phyloP scores from a whole-genome alignment of 305 asterid species.

The Fraxinus velutina region DNA sequence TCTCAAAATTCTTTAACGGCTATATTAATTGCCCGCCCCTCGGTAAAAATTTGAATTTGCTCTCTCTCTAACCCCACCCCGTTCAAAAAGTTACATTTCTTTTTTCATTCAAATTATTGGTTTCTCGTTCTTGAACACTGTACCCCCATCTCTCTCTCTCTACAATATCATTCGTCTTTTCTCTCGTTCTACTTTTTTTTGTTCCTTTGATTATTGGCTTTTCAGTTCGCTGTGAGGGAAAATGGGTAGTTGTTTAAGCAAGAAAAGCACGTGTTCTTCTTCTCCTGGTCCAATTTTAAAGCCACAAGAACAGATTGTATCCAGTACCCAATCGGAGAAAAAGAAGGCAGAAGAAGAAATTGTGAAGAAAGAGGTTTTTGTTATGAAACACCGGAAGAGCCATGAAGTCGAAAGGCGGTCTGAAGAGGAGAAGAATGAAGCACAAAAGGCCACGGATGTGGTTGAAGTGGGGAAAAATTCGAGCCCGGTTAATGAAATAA shows the following conservation, averaged over 20 bases:
- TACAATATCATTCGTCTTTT: neutral
- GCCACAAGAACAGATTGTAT: slow-evolving; percentile 35
- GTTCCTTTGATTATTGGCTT: neutral
- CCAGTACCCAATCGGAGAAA: slow-evolving; percentile 40
- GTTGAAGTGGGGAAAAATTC: neutral
- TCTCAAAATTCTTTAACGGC: neutral
- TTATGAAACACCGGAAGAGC: slow-evolving; percentile 73
- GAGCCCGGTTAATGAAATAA: neutral
- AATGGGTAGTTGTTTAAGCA: slow-evolving; percentile 95
- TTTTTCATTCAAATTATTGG: neutral
- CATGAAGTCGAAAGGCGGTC: slow-evolving; percentile 54
- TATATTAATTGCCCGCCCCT: neutral
- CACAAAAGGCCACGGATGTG: slow-evolving; percentile 14
- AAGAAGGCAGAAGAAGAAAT: slow-evolving; percentile 42
- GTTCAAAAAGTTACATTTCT: neutral
- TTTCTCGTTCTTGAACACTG: neutral
- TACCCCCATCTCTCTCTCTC: neutral
- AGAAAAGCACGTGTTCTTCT: slow-evolving; percentile 52
- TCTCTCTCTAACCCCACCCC: neutral
- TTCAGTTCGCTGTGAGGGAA: neutral
- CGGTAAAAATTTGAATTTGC: neutral
- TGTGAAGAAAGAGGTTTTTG: slow-evolving; percentile 65
- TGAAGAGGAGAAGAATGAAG: slow-evolving; percentile 42
- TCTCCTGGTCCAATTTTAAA: slow-evolving; percentile 27
- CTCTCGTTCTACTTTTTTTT: neutral